phyloP scores from a whole-genome alignment of 495 filamentous ascomycete genomes.

The Neurospora africana region DNA sequence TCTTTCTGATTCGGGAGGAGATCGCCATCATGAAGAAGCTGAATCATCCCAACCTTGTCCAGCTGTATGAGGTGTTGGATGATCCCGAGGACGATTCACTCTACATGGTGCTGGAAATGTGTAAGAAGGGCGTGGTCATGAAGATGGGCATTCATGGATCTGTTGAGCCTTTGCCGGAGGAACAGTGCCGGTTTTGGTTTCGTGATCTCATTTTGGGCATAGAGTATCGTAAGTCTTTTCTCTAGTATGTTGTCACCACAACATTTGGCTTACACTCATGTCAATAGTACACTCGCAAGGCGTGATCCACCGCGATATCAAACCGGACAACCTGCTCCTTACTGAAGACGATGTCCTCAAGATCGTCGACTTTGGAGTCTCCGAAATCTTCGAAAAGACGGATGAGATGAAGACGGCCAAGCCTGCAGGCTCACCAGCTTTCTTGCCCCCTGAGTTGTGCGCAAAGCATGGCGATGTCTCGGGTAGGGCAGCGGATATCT shows the following conservation, averaged over 20 bases:
- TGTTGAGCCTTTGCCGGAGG: constrained; percentile 74
- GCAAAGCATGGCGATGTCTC: constrained; percentile 80
- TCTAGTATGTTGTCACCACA: not conserved
- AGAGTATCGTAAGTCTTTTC: constrained; percentile 61
- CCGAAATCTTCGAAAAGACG: constrained; percentile 92
- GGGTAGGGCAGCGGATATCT: constrained; percentile 86
- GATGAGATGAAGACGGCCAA: constrained; percentile 88
- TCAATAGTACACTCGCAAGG: constrained; percentile 76
- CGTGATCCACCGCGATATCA: constrained; percentile 94
- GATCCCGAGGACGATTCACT: constrained; percentile 91
- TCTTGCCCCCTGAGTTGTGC: constrained; percentile 88
- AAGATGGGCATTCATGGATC: constrained; percentile 80
- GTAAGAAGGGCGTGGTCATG: constrained; percentile 97
- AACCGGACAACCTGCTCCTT: constrained; percentile 89
- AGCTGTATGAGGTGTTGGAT: constrained; percentile 85
- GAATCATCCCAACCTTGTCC: constrained; percentile 86
- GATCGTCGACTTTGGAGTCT: constrained; percentile 96
- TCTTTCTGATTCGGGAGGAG: constrained; percentile 87
- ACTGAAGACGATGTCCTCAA: constrained; percentile 88
- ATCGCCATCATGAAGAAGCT: constrained; percentile 99
- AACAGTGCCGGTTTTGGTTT: constrained; percentile 83
- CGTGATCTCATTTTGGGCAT: constrained; percentile 92
- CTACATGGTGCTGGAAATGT: constrained; percentile 99
- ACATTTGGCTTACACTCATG: not conserved
- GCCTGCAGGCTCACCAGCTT: constrained; percentile 89